Evolutionary conservation across 208 protist species (phyloP).

Genomic region (Crithidia bombi): DNA sequence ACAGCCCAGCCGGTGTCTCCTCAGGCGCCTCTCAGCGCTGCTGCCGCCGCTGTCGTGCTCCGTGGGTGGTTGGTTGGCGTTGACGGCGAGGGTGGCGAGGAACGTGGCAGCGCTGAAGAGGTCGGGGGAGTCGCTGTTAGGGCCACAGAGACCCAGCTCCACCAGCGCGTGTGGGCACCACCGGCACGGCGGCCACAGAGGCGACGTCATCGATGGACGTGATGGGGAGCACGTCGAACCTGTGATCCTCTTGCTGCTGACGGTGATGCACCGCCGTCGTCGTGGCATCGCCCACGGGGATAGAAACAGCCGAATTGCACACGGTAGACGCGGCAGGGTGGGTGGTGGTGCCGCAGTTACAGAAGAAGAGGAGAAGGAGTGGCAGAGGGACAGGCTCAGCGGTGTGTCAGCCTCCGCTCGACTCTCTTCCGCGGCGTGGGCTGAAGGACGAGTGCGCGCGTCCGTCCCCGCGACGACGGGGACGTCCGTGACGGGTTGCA

Average conservation of each 20-base stretch:
- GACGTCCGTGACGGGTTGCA: neutral
- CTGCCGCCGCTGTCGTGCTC: neutral
- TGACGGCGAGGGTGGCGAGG: conserved; percentile 7
- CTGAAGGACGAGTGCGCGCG: neutral
- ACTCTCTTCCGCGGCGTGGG: neutral
- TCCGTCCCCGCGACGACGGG: neutral
- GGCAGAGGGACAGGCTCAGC: neutral
- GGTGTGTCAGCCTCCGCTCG: neutral
- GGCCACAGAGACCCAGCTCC: conserved; percentile 13
- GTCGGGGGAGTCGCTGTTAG: conserved; percentile 3
- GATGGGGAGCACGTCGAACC: too few species aligned
- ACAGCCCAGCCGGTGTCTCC: neutral
- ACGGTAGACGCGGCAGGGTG: neutral
- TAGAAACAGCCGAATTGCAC: conserved; percentile 7
- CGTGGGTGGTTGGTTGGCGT: neutral
- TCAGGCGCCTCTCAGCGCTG: neutral
- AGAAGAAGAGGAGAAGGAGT: neutral
- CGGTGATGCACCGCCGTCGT: neutral
- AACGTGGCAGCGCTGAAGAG: conserved; percentile 17
- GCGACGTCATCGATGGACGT: neutral
- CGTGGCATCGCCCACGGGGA: conserved; percentile 19
- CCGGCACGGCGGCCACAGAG: neutral
- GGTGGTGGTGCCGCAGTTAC: neutral
- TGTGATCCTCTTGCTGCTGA: neutral
- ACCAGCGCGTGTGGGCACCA: conserved; percentile 12